Conservation (phyloP, 2,329 filamentous ascomycete genomes). For the Akanthomyces lecanii region DNA sequence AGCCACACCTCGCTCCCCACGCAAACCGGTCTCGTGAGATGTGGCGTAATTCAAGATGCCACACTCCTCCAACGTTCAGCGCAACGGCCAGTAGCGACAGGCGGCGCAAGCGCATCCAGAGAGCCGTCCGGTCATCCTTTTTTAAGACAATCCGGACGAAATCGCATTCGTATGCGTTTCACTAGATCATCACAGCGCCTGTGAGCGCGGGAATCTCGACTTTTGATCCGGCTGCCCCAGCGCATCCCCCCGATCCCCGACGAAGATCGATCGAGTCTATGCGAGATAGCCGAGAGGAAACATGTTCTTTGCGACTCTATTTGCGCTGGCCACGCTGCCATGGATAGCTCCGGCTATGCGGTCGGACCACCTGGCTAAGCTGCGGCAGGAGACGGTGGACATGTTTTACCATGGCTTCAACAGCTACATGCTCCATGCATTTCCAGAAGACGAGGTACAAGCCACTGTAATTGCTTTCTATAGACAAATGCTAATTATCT, state of each 20-base stretch:
- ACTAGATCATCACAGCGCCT: slow-evolving; percentile 3
- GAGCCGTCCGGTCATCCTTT: background rate
- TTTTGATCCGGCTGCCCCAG: background rate
- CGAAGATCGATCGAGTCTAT: background rate
- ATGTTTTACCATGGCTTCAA: slow-evolving; percentile 98
- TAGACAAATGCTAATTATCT: slow-evolving; percentile 12
- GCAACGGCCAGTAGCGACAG: slow-evolving; percentile 1
- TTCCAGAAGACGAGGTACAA: slow-evolving; percentile 83
- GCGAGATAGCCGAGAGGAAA: background rate
- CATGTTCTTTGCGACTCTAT: slow-evolving; percentile 27
- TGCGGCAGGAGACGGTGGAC: slow-evolving; percentile 59
- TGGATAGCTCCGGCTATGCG: slow-evolving; percentile 50
- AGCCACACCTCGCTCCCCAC: slow-evolving; percentile 5
- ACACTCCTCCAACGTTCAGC: background rate
- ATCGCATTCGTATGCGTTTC: background rate
- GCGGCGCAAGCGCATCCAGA: background rate
- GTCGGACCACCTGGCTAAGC: slow-evolving; percentile 48
- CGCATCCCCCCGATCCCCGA: background rate
- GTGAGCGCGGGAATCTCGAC: slow-evolving; percentile 6
- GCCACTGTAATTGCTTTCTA: background rate
- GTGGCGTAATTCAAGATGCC: slow-evolving; percentile 15
- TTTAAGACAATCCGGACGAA: background rate
- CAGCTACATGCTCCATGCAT: slow-evolving; percentile 91
- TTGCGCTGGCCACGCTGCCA: slow-evolving; percentile 32
- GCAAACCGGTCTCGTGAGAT: slow-evolving; percentile 9